phyloP scores from a whole-genome alignment of 2,329 filamentous ascomycete species.

The Fusarium palustre region DNA sequence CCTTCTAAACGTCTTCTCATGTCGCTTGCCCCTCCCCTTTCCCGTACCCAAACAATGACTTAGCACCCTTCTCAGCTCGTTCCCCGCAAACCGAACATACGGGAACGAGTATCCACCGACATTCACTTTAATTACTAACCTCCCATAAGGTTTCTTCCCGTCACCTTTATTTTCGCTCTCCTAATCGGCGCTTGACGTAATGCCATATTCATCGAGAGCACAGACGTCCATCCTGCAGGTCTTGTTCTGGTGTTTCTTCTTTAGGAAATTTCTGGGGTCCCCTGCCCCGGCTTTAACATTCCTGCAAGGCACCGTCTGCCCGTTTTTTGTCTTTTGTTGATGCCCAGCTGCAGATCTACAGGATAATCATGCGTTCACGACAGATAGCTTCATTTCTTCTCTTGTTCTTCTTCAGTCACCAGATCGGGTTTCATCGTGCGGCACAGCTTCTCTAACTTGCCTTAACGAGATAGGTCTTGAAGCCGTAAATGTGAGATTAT shows the following conservation, averaged over 20 bases:
- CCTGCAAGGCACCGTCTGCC: slow-evolving; percentile 13
- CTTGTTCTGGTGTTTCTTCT: slow-evolving; percentile 27
- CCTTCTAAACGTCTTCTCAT: not conserved
- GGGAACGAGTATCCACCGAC: not conserved
- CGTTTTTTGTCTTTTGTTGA: not conserved
- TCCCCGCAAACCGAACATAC: slow-evolving; percentile 1
- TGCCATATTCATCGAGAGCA: not conserved
- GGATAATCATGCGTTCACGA: slow-evolving; percentile 3
- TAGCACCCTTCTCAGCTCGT: not conserved
- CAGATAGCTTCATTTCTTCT: slow-evolving; percentile 16
- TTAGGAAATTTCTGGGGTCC: slow-evolving; percentile 1
- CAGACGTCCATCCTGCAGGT: slow-evolving; percentile 13
- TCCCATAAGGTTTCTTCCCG: not conserved
- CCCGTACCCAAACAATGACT: not conserved
- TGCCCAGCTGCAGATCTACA: slow-evolving; percentile 10
- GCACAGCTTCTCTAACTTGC: not conserved
- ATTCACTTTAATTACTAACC: not conserved
- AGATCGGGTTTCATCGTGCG: not conserved
- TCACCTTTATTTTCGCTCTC: not conserved
- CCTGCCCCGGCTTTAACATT: slow-evolving; percentile 10
- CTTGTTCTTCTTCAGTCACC: not conserved
- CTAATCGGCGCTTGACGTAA: slow-evolving; percentile 27
- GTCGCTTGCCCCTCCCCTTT: not conserved
- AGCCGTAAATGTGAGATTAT: not conserved
- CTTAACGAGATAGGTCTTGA: not conserved